Conservation (phyloP, 192 early-diverging fungal genomes). For the Pilaira anomala region DNA sequence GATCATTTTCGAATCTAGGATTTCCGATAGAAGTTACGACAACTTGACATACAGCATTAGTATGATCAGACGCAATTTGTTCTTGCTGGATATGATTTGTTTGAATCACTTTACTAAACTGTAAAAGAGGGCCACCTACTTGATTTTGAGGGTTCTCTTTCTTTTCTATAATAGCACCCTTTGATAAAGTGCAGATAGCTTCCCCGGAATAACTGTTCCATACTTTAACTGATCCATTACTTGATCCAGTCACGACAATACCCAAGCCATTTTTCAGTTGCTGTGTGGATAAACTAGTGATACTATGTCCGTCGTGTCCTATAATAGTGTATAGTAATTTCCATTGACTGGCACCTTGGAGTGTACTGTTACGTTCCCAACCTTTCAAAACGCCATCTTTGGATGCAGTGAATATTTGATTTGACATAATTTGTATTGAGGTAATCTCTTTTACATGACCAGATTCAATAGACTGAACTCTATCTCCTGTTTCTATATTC, state of each 20-base stretch:
- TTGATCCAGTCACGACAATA: conserved; percentile 27
- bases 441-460: conserved; percentile 20
- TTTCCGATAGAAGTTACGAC: conserved; percentile 23
- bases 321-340: conserved; percentile 22
- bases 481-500: conserved; percentile 28
- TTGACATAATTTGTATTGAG: conserved; percentile 6
- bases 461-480: conserved; percentile 17
- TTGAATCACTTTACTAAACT: not conserved
- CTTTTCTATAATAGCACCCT: conserved; percentile 6
- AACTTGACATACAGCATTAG: conserved; percentile 17
- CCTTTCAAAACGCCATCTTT: conserved; percentile 34
- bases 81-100: not conserved
- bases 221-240: conserved; percentile 31
- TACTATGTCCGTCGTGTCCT: not conserved
- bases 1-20: conserved; percentile 1
- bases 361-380: conserved; percentile 14
- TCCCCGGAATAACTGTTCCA: conserved; percentile 29
- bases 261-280: conserved; percentile 20
- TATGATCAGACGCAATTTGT: conserved; percentile 12
- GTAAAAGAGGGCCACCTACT: not conserved
- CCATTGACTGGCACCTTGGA: conserved; percentile 17
- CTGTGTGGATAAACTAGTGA: conserved; percentile 22
- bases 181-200: conserved; percentile 23
- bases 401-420: conserved; percentile 19
- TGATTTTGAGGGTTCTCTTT: too few relatives aligned